These are phyloP conservation scores for Lyophyllum shimeji DNA, from an alignment of 768 basidiomycete species.

Conservation along the genomic window DNA sequence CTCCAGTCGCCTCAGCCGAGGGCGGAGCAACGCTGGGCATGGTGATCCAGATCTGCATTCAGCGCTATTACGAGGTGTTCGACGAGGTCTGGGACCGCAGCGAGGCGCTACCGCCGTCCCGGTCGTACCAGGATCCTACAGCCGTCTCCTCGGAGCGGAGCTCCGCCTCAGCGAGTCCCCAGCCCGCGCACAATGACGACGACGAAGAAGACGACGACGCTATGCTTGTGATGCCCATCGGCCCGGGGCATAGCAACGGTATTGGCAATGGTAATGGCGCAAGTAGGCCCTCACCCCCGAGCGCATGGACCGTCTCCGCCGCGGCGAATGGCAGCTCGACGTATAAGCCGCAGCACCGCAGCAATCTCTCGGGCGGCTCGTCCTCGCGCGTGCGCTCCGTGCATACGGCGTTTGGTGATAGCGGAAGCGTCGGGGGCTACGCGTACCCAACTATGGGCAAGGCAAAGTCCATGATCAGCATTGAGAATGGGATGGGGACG, in stretches of 20 bases:
- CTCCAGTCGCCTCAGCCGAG: slow-evolving; percentile 25
- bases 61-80: slow-evolving; percentile 83
- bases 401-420: slow-evolving; percentile 29
- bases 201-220: slow-evolving; percentile 78
- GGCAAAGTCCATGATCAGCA: slow-evolving; percentile 63
- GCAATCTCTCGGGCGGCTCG: slow-evolving; percentile 24
- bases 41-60: slow-evolving; percentile 75
- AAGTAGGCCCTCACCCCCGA: slow-evolving; percentile 27
- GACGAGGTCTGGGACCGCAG: slow-evolving; percentile 75
- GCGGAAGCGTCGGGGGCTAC: slow-evolving; percentile 17
- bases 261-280: slow-evolving; percentile 5
- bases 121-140: slow-evolving; percentile 14
- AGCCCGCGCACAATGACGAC: slow-evolving; percentile 40
- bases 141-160: slow-evolving; percentile 10
- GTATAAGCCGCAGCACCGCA: slow-evolving; percentile 42
- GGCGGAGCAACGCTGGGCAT: slow-evolving; percentile 66
- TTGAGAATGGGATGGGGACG: slow-evolving; percentile 48
- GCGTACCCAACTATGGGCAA: slow-evolving; percentile 31
- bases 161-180: slow-evolving; percentile 17
- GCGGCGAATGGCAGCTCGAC: slow-evolving; percentile 5
- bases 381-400: slow-evolving; percentile 30
- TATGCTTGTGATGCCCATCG: slow-evolving; percentile 73
- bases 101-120: slow-evolving; percentile 49
- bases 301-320: slow-evolving; percentile 33
- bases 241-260: slow-evolving; percentile 30